Percentiles rank a stretch among this genome's conserved stretches.
Evolutionary conservation across 2,329 filamentous ascomycete species (phyloP).

Genomic region (Apiospora marii): DNA sequence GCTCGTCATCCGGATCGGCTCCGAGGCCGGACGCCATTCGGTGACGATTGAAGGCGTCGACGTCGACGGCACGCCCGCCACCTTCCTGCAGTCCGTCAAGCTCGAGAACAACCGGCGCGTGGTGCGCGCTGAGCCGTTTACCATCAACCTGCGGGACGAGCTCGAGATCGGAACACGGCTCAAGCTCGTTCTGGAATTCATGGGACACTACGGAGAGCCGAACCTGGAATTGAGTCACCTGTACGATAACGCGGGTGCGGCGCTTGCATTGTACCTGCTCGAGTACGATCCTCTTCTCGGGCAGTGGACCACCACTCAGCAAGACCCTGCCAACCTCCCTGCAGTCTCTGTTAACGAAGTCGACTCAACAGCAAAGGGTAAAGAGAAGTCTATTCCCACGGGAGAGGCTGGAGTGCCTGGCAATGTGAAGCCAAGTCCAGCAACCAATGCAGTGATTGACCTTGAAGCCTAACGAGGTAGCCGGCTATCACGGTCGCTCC

Average conservation of each 20-base stretch:
- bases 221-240: constrained; percentile 43
- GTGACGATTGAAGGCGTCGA: constrained; percentile 47
- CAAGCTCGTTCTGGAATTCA: constrained; percentile 53
- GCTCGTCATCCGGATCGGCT: constrained; percentile 41
- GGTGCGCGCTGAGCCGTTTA: constrained; percentile 47
- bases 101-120: constrained; percentile 47
- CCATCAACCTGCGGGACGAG: constrained; percentile 43
- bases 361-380: neutral
- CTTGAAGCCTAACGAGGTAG: neutral
- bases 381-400: neutral
- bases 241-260: constrained; percentile 27
- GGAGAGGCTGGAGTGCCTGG: constrained; percentile 9
- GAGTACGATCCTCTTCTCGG: constrained; percentile 40
- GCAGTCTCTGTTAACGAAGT: neutral
- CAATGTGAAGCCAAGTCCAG: neutral
- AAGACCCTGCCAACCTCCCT: neutral
- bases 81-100: constrained; percentile 50
- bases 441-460: neutral
- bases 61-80: constrained; percentile 49
- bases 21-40: constrained; percentile 34
- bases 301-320: constrained; percentile 35
- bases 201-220: constrained; percentile 56
- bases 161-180: constrained; percentile 37
- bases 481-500: neutral
- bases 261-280: constrained; percentile 36